Base-by-base conservation (phyloP, 2,329 filamentous ascomycete genomes). In the Penicillium digitatum region DNA sequence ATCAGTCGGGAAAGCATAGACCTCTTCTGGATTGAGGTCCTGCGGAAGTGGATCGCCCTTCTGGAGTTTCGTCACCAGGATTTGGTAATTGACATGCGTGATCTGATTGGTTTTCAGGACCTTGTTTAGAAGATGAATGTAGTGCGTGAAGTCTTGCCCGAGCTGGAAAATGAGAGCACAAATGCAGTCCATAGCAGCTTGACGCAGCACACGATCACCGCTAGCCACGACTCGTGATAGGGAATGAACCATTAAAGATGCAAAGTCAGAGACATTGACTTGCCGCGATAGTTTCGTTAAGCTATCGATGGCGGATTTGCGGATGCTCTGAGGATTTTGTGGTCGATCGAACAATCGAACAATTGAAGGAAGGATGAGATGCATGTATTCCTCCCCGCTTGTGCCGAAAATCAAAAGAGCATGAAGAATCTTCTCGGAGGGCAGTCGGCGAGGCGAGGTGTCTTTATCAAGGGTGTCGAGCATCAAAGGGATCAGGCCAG, bases 311-410 rank as follows among this genome's bases (percentile, higher is more conserved):
- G 93, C 93, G 24, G 87, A 86, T 72, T 91, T 95, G 50, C 90
- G 84, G 45, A 96, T 84, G 56, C 87, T 87, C 1, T 83, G 78
- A 8, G 91, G 90, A 60, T 95, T 89, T 11, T 88, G 86, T 31
- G 88, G 84, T 68, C 90, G 95, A 71, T 99, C 93, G 67, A 99
- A 97, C 46, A 96, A 88, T 42, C 88, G 86, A 9, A 99, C 92
- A 66, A 99, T 91, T 34, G 95, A 90, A 0, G 94, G 94, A 48
- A 99, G 90, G 62, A 99, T 97, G 49, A 99, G 81, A 71, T 99
- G 94, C 94, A 99, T 99, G 72, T 99, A 99, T 71, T 99, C 94
- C 71, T 99, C 94, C 11, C 89, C 89, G 67, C 92, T 97, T 0
- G 92, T 87, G 1, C 95, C 95, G 70, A 99, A 99, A 0, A 99